A percentile compares a stretch with the other conserved stretches of the same genome.
phyloP scores from a whole-genome alignment of 2,329 filamentous ascomycete species.

The Polychaeton citri region DNA sequence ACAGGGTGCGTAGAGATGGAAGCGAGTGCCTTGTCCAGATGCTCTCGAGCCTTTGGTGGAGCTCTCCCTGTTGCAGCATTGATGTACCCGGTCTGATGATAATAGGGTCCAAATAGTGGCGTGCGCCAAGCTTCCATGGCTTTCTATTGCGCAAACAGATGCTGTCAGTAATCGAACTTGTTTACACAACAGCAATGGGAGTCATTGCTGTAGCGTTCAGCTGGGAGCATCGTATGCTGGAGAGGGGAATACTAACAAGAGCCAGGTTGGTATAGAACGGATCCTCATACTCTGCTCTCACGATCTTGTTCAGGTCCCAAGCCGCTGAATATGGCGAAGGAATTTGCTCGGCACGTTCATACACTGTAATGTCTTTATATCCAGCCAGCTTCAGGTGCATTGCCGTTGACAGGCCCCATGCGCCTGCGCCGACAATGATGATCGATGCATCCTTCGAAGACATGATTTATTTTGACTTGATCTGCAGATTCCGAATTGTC shows the following conservation, averaged over 20 bases:
- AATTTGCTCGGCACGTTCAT: conserved; percentile 24
- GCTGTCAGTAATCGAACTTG: not conserved
- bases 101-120: conserved; percentile 41
- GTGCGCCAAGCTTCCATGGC: conserved; percentile 42
- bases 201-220: too few species aligned
- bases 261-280: conserved; percentile 50
- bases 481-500: too few species aligned
- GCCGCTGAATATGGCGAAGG: conserved; percentile 41
- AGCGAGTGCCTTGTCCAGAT: conserved; percentile 30
- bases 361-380: conserved; percentile 25
- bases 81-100: conserved; percentile 41
- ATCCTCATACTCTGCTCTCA: conserved; percentile 56
- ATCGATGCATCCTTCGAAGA: not conserved
- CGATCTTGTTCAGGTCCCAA: conserved; percentile 61
- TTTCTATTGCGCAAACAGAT: conserved; percentile 18
- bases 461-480: too few species aligned
- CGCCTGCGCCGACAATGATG: conserved; percentile 22
- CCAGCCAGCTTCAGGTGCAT: conserved; percentile 28
- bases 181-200: not conserved
- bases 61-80: conserved; percentile 37
- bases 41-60: conserved; percentile 34
- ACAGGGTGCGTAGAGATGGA: conserved; percentile 28
- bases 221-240: too few species aligned
- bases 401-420: conserved; percentile 45
- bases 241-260: too few species aligned